Evolutionary conservation across 768 basidiomycete species (phyloP), one percentile per base, ranked within the genome.

Genomic region (Jaapia argillacea): DNA sequence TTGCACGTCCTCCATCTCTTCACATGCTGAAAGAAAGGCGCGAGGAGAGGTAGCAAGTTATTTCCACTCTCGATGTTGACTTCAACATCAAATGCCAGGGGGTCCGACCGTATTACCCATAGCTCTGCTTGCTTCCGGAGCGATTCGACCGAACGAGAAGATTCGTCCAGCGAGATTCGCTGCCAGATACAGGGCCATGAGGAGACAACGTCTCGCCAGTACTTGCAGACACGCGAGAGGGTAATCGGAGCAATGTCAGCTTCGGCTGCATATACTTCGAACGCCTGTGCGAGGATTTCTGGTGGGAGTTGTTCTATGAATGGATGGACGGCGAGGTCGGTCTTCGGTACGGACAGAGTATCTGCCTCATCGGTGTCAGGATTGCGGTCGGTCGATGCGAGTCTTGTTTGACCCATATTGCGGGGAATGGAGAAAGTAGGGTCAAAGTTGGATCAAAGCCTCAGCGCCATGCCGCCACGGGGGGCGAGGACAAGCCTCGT

Each of bases 271-370:
- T 63, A 65, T 3, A 57, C 47, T 5, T 50, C 56, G 58, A 85
- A 85, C 37, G 82, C 74, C 45, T 81, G 73, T 48, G 74, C 66
- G 22, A 85, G 67, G 10, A 86, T 56, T 45, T 86, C 83, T 7
- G 71, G 60, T 0, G 83, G 83, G 13, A 85, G 61, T 24, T 42
- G 43, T 6, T 50, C 42, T 14, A 70, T 58, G 28, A 45, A n/a
- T n/a, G n/a, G n/a, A n/a, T n/a, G n/a, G n/a, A n/a, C n/a, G n/a
- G n/a, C n/a, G n/a, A n/a, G n/a, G n/a, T n/a, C n/a, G n/a, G n/a
- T n/a, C n/a, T n/a, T n/a, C n/a, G n/a, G n/a, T n/a, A n/a, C n/a
- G n/a, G n/a, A n/a, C n/a, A n/a, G n/a, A n/a, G n/a, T n/a, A n/a
- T n/a, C n/a, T n/a, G n/a, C n/a, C n/a, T n/a, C n/a, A n/a, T n/a